These are phyloP conservation scores for Cladophialophora chaetospira DNA, from an alignment of 2,329 filamentous ascomycete genomes.

Conservation along the genomic window DNA sequence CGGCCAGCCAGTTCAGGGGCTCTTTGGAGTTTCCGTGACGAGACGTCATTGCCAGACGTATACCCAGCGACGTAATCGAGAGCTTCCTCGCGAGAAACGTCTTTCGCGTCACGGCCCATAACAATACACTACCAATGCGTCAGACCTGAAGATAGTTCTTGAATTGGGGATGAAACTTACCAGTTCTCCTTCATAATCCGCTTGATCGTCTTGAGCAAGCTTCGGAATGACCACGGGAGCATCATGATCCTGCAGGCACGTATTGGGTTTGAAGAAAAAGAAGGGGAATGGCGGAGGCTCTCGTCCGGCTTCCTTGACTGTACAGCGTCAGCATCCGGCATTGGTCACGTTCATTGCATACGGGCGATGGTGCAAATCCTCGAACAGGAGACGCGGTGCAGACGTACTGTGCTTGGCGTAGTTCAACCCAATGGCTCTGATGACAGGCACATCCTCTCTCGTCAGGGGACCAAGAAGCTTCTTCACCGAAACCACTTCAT, in stretches of 20 bases:
- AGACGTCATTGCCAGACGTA: conserved; percentile 45
- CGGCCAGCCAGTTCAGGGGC: conserved; percentile 35
- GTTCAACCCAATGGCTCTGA: conserved; percentile 54
- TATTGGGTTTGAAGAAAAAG: conserved; percentile 46
- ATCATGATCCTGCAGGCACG: conserved; percentile 38
- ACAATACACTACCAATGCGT: conserved; percentile 34
- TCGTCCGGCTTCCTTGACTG: conserved; percentile 42
- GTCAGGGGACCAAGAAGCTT: conserved; percentile 56
- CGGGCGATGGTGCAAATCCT: too few species aligned
- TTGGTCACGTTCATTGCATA: background rate
- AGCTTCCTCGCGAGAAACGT: conserved; percentile 41
- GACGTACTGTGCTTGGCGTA: conserved; percentile 49
- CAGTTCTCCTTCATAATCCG: conserved; percentile 47
- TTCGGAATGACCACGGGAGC: conserved; percentile 38
- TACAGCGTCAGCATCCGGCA: background rate
- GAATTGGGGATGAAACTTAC: conserved; percentile 28
- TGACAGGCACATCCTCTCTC: conserved; percentile 55
- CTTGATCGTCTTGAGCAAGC: conserved; percentile 42
- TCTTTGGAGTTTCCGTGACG: conserved; percentile 42
- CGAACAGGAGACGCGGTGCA: background rate
- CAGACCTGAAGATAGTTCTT: too few species aligned
- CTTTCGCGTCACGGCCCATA: conserved; percentile 40
- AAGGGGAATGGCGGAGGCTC: conserved; percentile 41
- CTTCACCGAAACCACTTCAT: conserved; percentile 58
- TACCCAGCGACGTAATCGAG: conserved; percentile 45